Base-by-base conservation (phyloP, 805 yeast genomes). In the Hanseniaspora nectarophila region DNA sequence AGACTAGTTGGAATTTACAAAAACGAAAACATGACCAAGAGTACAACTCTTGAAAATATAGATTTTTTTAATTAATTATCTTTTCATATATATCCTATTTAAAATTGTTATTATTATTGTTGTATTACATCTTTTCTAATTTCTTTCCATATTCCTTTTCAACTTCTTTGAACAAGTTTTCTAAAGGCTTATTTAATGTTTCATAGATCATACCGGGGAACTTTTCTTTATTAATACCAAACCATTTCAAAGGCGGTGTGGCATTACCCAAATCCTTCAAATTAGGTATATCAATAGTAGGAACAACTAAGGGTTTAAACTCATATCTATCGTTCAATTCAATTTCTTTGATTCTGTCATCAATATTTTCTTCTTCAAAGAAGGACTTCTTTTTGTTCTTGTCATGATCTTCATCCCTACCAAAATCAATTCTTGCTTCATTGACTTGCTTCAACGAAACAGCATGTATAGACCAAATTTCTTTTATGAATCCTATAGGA, bases 231-330 rank as follows among this genome's bases (percentile, higher is more conserved):
- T 92, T 92, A 29, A 92, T 72, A 2, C 98, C 98, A 69, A 92
- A 85, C 98, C 98, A 92, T 63, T 92, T 98, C 54, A 92, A 68
- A 2, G 98, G 98, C 0, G 98, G 98, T 0, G 98, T 92, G 1
- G 97, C 97, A 67, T 83, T 89, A 24, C 98, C 97, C 60, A 92
- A 72, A 61, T 92, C 97, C 60, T 80, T 80, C 60, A 92, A 70
- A 58, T 82, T 90, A 2, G 97, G 97, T 18, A 92, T 85, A 56
- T 85, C 94, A 34, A 92, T 87, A 6, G 77, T 71, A 0, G 97
- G 95, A 10, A 83, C 84, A 34, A 74, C 78, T 10, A 85, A 61
- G 0, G 97, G 77, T 31, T 72, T 59, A 59, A 87, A 87, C 0
- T 63, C 63, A 59, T 74, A 85, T 39, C 68, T 68, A 34, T 69